Conservation (phyloP, 495 filamentous ascomycete species). For the Podospora anserina region DNA sequence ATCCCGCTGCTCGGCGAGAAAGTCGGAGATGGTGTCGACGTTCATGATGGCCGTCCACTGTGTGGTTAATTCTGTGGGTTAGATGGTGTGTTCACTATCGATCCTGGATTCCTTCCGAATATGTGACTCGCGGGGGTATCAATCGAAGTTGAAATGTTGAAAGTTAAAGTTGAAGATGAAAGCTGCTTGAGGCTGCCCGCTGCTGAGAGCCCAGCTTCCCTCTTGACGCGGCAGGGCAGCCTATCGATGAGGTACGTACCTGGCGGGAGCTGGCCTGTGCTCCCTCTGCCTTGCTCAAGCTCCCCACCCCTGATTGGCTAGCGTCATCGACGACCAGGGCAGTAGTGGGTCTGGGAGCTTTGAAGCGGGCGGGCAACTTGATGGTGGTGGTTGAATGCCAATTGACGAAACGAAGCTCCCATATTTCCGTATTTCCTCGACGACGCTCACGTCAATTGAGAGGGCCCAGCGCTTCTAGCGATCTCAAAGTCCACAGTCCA, state of each 20-base stretch:
- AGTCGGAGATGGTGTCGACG: constrained; percentile 83
- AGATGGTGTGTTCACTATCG: neutral
- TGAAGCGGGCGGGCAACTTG: constrained; percentile 17
- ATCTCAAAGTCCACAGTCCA: constrained; percentile 30
- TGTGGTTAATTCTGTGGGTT: neutral
- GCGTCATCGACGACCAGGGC: neutral
- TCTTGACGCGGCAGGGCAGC: constrained; percentile 36
- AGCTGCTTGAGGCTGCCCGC: constrained; percentile 16
- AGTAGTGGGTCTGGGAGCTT: constrained; percentile 26
- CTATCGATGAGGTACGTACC: constrained; percentile 25
- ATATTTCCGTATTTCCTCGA: constrained; percentile 10
- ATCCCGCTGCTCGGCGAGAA: constrained; percentile 82
- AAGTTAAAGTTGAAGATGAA: constrained; percentile 16
- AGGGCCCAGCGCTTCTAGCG: constrained; percentile 34
- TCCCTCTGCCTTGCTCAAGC: constrained; percentile 4
- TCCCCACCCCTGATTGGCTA: constrained; percentile 16
- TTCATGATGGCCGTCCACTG: constrained; percentile 53
- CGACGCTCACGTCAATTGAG: constrained; percentile 34
- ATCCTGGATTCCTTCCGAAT: neutral
- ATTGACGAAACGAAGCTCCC: constrained; percentile 26
- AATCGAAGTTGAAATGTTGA: neutral
- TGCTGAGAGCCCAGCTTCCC: constrained; percentile 19
- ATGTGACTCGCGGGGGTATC: constrained; percentile 5
- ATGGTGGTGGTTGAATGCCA: constrained; percentile 12
- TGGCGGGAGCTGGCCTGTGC: constrained; percentile 16